Conservation (phyloP, 768 basidiomycete genomes). For the Lyophyllum decastes region DNA sequence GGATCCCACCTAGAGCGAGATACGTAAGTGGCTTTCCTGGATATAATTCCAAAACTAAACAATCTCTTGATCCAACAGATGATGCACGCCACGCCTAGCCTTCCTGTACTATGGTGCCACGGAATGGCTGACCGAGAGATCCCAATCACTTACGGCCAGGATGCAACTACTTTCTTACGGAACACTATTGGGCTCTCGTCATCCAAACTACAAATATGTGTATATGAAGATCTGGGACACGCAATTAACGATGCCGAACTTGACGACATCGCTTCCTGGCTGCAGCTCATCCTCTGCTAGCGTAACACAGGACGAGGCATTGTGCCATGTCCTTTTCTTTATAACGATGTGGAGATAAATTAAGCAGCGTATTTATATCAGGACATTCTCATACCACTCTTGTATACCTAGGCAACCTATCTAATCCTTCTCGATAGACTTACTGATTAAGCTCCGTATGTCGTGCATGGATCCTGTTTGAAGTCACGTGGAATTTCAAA, state of each 20-base stretch:
- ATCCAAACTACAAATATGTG: conserved; percentile 20
- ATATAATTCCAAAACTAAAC: background rate
- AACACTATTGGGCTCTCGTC: conserved; percentile 23
- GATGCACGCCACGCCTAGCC: conserved; percentile 30
- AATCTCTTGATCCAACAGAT: conserved; percentile 23
- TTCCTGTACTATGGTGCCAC: conserved; percentile 46
- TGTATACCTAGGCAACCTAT: background rate
- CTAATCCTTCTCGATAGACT: no score
- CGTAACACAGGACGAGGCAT: background rate
- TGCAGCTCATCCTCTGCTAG: conserved; percentile 11
- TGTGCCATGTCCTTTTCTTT: no score
- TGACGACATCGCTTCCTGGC: conserved; percentile 32
- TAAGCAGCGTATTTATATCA: background rate
- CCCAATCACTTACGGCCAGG: conserved; percentile 33
- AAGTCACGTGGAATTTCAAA: no score
- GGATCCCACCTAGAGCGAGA: conserved; percentile 39
- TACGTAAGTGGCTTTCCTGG: conserved; percentile 25
- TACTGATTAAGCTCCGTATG: no score
- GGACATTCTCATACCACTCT: background rate
- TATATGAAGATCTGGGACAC: conserved; percentile 34
- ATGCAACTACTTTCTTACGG: conserved; percentile 32
- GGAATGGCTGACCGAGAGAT: conserved; percentile 38
- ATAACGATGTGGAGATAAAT: background rate
- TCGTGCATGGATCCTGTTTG: no score
- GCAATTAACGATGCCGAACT: conserved; percentile 34